These are phyloP conservation scores for Setaria italica DNA, from an alignment of 202 grass and related monocot species.

Conservation along the genomic window DNA sequence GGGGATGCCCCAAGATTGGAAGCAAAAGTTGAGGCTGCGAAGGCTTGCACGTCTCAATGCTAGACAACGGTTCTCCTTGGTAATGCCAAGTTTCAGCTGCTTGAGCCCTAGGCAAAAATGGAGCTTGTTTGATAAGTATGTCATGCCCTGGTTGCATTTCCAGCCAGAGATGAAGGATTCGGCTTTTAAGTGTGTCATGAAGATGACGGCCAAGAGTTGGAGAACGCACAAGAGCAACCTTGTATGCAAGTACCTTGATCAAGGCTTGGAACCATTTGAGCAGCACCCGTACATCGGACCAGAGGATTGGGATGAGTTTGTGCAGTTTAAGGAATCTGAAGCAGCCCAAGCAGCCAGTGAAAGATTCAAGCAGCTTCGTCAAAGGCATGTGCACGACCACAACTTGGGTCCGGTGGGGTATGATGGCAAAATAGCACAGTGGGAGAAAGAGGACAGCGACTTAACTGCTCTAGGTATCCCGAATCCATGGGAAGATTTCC, in stretches of 20 bases:
- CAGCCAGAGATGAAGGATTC: not conserved
- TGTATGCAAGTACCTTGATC: rapidly evolving
- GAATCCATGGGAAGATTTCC: not conserved
- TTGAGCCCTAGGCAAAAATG: not conserved
- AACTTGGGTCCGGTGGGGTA: not conserved
- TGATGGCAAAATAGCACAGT: not conserved
- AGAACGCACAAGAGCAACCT: not conserved
- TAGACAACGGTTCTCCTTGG: too few relatives aligned
- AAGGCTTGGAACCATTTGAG: not conserved
- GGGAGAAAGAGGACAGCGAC: not conserved
- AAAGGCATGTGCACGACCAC: not conserved
- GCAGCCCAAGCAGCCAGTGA: not conserved
- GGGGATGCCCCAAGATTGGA: too few relatives aligned
- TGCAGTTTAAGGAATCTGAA: not conserved
- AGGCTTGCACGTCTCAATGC: too few relatives aligned
- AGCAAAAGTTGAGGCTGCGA: too few relatives aligned
- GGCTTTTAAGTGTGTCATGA: not conserved
- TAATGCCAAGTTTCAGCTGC: too few relatives aligned
- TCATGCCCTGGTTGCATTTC: not conserved
- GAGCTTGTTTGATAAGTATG: not conserved
- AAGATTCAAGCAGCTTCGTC: not conserved
- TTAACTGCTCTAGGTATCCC: not conserved
- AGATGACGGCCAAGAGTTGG: not conserved
- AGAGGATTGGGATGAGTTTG: not conserved
- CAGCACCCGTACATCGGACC: not conserved